Evolutionary conservation across 2,329 filamentous ascomycete genomes (phyloP), one percentile per base, ranked within the genome.

Genomic region (Tolypocladium album): DNA sequence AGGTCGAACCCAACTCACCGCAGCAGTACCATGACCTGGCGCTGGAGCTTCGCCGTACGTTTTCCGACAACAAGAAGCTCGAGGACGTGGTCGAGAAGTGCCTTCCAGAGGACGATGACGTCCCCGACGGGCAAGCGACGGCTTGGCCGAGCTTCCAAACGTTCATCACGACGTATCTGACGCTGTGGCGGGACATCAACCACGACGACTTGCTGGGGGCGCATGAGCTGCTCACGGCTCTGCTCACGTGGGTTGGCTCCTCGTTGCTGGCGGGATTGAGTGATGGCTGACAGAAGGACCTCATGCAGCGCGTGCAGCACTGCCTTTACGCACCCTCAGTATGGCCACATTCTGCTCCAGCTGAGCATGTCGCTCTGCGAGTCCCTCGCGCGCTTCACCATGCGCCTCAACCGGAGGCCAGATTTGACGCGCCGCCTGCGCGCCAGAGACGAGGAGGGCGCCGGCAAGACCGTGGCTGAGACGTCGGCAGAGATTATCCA

Each of bases 401-500:
- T 96, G 77, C 88, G 85, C 58, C 81, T 97, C 45, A 91, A 93
- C 71, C 88, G 88, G 63, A 84, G 86, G 59, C 92, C 92, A 0
- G 88, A 94, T 62, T 78, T 97, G 55, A 87, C 89, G 57, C 82
- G 84, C 43, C 82, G 86, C 66, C 76, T 92, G n/a, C 75, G 75
- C 63, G 78, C 82, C 17, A 79, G 79, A 11, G 87, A 86, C 31
- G 86, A 66, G 13, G 64, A 87, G 34, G 85, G 88, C 58, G 84
- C 86, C 66, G 84, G 89, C 66, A 92, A 86, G 70, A 85, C 91
- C 1, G 82, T 97, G 47, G 90, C 93, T 13, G 93, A 96, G 72
- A 85, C 88, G 34, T 92, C 92, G 2, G 92, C 91, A 22, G 93
- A 97, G 69, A 88, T 90, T 57, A 89, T 97, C 61, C 88, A 95